Base-by-base conservation (phyloP, 1,284 basidiomycete genomes). In the Termitomyces sp. region DNA sequence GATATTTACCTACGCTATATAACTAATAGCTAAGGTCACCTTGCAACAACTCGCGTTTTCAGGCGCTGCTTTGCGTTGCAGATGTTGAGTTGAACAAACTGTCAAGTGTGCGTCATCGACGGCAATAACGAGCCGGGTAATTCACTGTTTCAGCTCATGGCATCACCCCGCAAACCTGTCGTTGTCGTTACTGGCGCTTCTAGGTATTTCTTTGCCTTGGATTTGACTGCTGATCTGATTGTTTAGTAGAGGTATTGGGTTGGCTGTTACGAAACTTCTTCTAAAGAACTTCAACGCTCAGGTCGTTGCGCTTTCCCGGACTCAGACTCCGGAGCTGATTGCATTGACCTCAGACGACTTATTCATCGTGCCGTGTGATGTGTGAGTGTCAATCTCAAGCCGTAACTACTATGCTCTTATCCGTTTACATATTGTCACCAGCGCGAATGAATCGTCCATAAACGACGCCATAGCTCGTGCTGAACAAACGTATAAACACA, bases 131-230 rank as follows among this genome's bases (percentile, higher is more conserved):
- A 21, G 21, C 21, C 21, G 21, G 21, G 39, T 40, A 10, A 19
- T 41, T 13, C 40, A 12, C 21, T 41, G 33, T 34, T 34, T 34
- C 33, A 15, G 5, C 33, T n/a, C 38, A 52, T 50, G 43, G 2
- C 46, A 40, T 42, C 52, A 26, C 1, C 52, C 38, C 60, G 61
- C 36, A 73, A 69, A 54, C 77, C 82, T 13, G 79, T 86, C 52
- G 74, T 91, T 34, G 64, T 91, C 50, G 74, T 91, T 63, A 90
- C 89, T 53, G 88, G 89, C 57, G 88, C 86, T 33, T 92, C 90
- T 56, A 90, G 78, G 88, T 88, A 65, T 65, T 60, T 62, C 47
- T 46, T 48, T 57, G 53, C 52, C 53, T 21, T 44, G 15, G 2
- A 0, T 5, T 36, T n/a, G 28, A 24, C 44, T 13, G 19, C 43